Evolutionary conservation across 805 yeast genomes (phyloP).

Genomic region (Candida odintsovae): DNA sequence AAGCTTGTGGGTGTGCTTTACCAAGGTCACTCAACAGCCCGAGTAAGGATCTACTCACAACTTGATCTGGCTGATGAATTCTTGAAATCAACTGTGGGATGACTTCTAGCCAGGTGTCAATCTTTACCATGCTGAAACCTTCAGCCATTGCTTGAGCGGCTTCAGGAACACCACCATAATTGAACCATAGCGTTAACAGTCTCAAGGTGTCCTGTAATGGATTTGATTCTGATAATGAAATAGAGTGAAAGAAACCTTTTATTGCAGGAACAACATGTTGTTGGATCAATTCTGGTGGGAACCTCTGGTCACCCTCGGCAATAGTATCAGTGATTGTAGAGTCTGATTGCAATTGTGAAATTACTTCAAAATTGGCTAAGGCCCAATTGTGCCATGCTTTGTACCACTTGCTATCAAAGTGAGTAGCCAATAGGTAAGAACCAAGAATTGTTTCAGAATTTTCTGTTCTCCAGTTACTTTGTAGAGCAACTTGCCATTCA

Average conservation of each 20-base stretch:
- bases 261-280: conserved; percentile 95
- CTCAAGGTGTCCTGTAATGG: conserved; percentile 92
- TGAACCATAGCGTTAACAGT: conserved; percentile 89
- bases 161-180: conserved; percentile 89
- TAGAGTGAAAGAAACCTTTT: conserved; percentile 91
- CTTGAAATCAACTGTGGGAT: conserved; percentile 94
- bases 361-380: conserved; percentile 92
- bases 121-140: conserved; percentile 82
- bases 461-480: conserved; percentile 73
- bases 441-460: conserved; percentile 82
- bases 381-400: conserved; percentile 99
- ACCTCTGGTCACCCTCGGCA: conserved; percentile 23
- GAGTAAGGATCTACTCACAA: conserved; percentile 73
- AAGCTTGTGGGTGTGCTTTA: conserved; percentile 93
- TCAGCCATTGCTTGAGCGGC: conserved; percentile 87
- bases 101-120: conserved; percentile 94
- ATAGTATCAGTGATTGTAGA: conserved; percentile 26
- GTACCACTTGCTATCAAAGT: conserved; percentile 89
- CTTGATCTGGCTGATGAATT: conserved; percentile 89
- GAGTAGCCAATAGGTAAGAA: conserved; percentile 89
- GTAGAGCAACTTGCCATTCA: conserved; percentile 91
- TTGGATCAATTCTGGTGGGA: conserved; percentile 54
- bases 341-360: conserved; percentile 48
- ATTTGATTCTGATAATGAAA: conserved; percentile 77
- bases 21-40: conserved; percentile 84